Evolutionary conservation across 1,139 yeast genomes (phyloP), one percentile per base, ranked within the genome.

Genomic region (Debaryomyces sp.): DNA sequence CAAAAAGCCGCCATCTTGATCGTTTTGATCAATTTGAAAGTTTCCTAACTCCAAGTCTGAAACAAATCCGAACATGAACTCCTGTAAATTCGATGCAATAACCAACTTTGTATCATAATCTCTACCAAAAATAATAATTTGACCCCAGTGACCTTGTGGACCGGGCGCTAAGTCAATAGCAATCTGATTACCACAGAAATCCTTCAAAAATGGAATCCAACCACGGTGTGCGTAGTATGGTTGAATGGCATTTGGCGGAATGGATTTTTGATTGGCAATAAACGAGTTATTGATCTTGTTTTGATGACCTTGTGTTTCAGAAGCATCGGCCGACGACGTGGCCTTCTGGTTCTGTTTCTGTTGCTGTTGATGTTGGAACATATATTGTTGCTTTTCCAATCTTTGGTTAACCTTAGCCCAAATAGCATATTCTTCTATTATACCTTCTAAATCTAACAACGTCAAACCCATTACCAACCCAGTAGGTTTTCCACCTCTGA

Each of bases 401-500:
- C 77, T 70, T 52, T 71, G 72, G 24, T 87, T 85, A 17, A 87
- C 89, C 58, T 78, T 84, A 51, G 82, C 78, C 96, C 96, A 89
- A 50, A 85, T 77, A 33, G 76, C 71, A 68, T 86, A 82, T 64
- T 88, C 95, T 57, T 84, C 89, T 43, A 82, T 78, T 48, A 87
- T 78, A 48, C 82, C 75, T 63, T 88, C 96, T 51, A 88, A 71
- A 63, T 87, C 94, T 58, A 89, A 71, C 44, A 88, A 73, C 4
- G 84, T 81, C 60, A 86, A 73, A 21, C 95, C 92, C 75, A 85
- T 84, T 43, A 89, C 66, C 47, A 87, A 72, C 4, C 96, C 96
- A 2, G 87, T 80, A 18, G 91, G 90, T 57, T 79, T 78, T 15
- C 92, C 92, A 44, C 89, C 87, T 41, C 83, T 70, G 54, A 87